Conservation (phyloP, 2,329 filamentous ascomycete species). For the Pseudohalonectria lignicola region DNA sequence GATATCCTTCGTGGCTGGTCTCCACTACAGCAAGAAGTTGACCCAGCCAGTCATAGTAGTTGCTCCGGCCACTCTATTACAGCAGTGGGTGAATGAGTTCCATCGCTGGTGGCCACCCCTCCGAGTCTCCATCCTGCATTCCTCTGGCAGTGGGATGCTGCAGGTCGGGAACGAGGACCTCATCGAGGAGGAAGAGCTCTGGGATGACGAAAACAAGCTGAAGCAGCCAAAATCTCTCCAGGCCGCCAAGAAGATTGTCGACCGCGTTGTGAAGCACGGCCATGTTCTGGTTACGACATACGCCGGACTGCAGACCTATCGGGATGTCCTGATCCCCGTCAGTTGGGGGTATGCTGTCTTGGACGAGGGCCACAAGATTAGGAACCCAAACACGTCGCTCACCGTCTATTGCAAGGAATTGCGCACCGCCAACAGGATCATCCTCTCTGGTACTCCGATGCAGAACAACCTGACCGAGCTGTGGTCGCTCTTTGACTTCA, state of each 20-base stretch:
- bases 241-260: constrained; percentile 69
- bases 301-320: constrained; percentile 87
- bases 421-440: constrained; percentile 79
- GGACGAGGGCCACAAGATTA: constrained; percentile 96
- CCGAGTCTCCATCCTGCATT: constrained; percentile 87
- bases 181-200: constrained; percentile 41
- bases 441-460: constrained; percentile 92
- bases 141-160: constrained; percentile 93
- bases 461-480: constrained; percentile 93
- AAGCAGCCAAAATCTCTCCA: constrained; percentile 42
- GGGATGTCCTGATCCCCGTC: constrained; percentile 67
- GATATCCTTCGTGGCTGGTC: constrained; percentile 71
- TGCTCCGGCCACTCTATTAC: constrained; percentile 86
- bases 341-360: constrained; percentile 91
- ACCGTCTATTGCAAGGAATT: constrained; percentile 94
- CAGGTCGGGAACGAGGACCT: constrained; percentile 58
- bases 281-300: constrained; percentile 96
- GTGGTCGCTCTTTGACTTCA: constrained; percentile 96
- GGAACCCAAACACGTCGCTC: constrained; percentile 90
- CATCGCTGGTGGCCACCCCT: constrained; percentile 99
- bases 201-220: constrained; percentile 31
- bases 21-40: constrained; percentile 85
- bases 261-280: constrained; percentile 70
- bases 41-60: constrained; percentile 82
- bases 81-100: constrained; percentile 98